Evolutionary conservation across 495 filamentous ascomycete genomes (phyloP).

Genomic region (Annulohypoxylon bovei): DNA sequence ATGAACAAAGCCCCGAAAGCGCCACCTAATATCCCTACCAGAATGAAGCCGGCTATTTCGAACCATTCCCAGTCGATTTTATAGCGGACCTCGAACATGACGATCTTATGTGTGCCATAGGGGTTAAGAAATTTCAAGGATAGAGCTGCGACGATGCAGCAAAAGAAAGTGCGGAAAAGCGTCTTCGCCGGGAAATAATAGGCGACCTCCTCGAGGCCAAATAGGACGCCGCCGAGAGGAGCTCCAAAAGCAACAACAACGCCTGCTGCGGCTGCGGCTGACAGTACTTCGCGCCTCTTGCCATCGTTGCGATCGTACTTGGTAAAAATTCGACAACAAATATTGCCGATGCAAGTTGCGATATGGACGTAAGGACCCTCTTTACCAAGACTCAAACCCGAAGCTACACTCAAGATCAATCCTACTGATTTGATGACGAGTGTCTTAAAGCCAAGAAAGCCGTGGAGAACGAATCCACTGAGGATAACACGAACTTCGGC

Average conservation of each 20-base stretch:
- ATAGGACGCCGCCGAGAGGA: slow-evolving; percentile 91
- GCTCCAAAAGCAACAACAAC: slow-evolving; percentile 96
- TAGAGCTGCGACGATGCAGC: slow-evolving; percentile 90
- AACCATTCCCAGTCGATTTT: slow-evolving; percentile 94
- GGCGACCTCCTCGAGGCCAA: slow-evolving; percentile 92
- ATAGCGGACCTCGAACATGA: slow-evolving; percentile 94
- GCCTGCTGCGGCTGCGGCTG: slow-evolving; percentile 89
- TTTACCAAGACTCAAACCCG: slow-evolving; percentile 92
- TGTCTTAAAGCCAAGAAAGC: slow-evolving; percentile 90
- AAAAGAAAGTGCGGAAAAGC: slow-evolving; percentile 97
- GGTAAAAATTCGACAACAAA: slow-evolving; percentile 87
- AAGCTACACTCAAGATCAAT: slow-evolving; percentile 87
- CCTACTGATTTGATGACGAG: slow-evolving; percentile 86
- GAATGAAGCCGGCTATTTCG: slow-evolving; percentile 84
- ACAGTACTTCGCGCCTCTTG: slow-evolving; percentile 86
- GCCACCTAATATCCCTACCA: slow-evolving; percentile 86
- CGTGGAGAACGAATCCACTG: slow-evolving; percentile 96
- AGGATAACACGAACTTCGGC: slow-evolving; percentile 98
- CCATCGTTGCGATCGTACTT: slow-evolving; percentile 97
- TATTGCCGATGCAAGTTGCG: slow-evolving; percentile 94
- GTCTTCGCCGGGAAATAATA: slow-evolving; percentile 99
- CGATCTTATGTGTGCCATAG: slow-evolving; percentile 95
- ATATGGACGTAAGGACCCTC: slow-evolving; percentile 99
- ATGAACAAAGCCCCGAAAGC: slow-evolving; percentile 91
- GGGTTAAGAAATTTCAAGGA: slow-evolving; percentile 95